Evolutionary conservation across 2,329 filamentous ascomycete species (phyloP), one percentile per base, ranked within the genome.

Genomic region (Thermothelomyces thermophilus): DNA sequence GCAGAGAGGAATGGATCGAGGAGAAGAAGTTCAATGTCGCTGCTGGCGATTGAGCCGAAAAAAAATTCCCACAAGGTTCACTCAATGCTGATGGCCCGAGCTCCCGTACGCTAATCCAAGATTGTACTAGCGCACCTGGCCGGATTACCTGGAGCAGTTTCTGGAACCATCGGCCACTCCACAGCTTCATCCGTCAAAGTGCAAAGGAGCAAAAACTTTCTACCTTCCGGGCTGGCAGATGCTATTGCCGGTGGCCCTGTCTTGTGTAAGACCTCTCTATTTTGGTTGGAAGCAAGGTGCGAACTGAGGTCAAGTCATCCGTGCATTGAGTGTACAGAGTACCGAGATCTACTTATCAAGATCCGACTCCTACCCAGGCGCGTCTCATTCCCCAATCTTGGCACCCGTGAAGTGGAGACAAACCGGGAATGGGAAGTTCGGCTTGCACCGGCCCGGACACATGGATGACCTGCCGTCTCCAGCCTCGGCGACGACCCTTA

Each of bases 121-220:
- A 52, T 19, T 19, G 58, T 37, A n/a, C 45, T 62, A 60, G 59
- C 44, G 43, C 24, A 26, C 20, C n/a, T 52, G 20, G 8, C 22
- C 41, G 16, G 40, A 50, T 42, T 13, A 5, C 22, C 47, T 47
- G 50, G 33, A 53, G 52, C n/a, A 53, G 55, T 52, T 61, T 61
- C 59, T 61, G 55, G 59, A 61, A 61, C 46, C 56, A 60, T 61
- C 59, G 30, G 55, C 51, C 13, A 54, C 51, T 51, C 54, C 52
- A 54, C 54, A 43, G 35, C 42, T 33, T 9, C 36, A 14, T 30
- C 26, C 28, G 5, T 22, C 24, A 39, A 17, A 16, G 24, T 3
- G 33, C 2, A 11, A 41, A 26, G 6, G 4, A 19, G 30, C 37
- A 41, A 41, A 41, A 41, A 20, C n/a, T 42, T 42, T 42, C 9